Conservation (phyloP, 2,329 filamentous ascomycete species). For the Xylariaceae sp. region DNA sequence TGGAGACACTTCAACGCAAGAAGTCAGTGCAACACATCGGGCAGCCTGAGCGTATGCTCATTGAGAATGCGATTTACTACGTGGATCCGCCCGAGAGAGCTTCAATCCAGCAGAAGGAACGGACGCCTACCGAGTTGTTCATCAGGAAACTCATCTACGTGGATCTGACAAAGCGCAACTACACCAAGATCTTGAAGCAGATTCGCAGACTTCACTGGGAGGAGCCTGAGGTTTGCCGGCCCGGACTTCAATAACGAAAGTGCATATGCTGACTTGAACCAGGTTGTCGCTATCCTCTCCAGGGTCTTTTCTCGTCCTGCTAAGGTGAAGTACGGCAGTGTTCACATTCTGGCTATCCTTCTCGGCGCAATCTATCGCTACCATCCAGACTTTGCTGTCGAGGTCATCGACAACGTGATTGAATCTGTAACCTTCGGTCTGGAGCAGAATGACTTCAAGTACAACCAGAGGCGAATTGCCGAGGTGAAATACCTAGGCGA, state of each 20-base stretch:
- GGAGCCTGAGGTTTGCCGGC: slow-evolving; percentile 64
- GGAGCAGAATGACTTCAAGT: slow-evolving; percentile 95
- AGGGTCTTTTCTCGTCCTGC: slow-evolving; percentile 94
- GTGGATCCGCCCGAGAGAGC: slow-evolving; percentile 91
- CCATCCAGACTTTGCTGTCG: slow-evolving; percentile 82
- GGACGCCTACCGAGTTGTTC: slow-evolving; percentile 87
- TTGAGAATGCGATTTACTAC: slow-evolving; percentile 97
- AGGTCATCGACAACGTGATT: slow-evolving; percentile 84
- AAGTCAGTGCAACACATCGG: slow-evolving; percentile 93
- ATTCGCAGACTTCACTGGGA: slow-evolving; percentile 97
- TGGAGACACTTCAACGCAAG: slow-evolving; percentile 92
- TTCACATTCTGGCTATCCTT: slow-evolving; percentile 86
- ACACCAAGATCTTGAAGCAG: slow-evolving; percentile 89
- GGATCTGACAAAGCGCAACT: slow-evolving; percentile 89
- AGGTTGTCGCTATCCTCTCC: slow-evolving; percentile 68
- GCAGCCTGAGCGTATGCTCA: slow-evolving; percentile 93
- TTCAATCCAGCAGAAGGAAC: slow-evolving; percentile 93
- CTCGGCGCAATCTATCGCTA: slow-evolving; percentile 84
- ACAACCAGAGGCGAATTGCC: slow-evolving; percentile 87
- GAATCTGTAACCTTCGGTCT: slow-evolving; percentile 83
- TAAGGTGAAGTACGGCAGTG: slow-evolving; percentile 96
- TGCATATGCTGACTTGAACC: no score
- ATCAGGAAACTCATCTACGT: slow-evolving; percentile 87
- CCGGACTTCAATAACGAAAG: no score
- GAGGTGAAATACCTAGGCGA: slow-evolving; percentile 96